A percentile compares a stretch with the other conserved stretches of the same genome.
Conservation (phyloP, 2,329 filamentous ascomycete genomes). For the Pyrenophora teres region DNA sequence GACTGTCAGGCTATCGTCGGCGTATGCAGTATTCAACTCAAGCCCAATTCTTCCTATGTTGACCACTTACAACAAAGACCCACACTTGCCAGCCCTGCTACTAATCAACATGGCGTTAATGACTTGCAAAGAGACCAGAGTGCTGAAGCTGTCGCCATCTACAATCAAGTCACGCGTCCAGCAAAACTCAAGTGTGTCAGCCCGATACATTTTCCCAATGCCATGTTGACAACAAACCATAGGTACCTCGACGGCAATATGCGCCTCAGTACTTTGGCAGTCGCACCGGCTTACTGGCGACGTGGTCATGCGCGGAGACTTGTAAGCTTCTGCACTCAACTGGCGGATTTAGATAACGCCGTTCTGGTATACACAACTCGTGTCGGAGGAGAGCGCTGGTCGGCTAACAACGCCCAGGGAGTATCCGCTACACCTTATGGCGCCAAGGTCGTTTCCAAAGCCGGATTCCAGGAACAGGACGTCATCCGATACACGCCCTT, state of each 20-base stretch:
- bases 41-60: conserved; percentile 25
- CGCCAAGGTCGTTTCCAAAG: conserved; percentile 27
- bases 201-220: background rate
- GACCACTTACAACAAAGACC: conserved; percentile 23
- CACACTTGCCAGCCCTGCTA: conserved; percentile 19
- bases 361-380: conserved; percentile 17
- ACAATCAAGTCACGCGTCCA: conserved; percentile 26
- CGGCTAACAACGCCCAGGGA: conserved; percentile 15
- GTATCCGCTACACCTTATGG: conserved; percentile 35
- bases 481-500: conserved; percentile 22
- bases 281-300: conserved; percentile 34
- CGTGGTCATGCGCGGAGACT: conserved; percentile 33
- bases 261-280: conserved; percentile 28
- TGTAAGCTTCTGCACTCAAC: conserved; percentile 30
- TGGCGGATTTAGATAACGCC: conserved; percentile 32
- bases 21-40: conserved; percentile 30
- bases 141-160: conserved; percentile 19
- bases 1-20: conserved; percentile 26
- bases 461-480: conserved; percentile 35
- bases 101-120: background rate
- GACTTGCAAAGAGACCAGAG: conserved; percentile 26
- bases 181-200: conserved; percentile 29
- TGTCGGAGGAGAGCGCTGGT: conserved; percentile 1
- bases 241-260: conserved; percentile 22
- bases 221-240: conserved; percentile 3